phyloP scores from a whole-genome alignment of 345 rosid genomes.

The Dipteronia dyeriana region DNA sequence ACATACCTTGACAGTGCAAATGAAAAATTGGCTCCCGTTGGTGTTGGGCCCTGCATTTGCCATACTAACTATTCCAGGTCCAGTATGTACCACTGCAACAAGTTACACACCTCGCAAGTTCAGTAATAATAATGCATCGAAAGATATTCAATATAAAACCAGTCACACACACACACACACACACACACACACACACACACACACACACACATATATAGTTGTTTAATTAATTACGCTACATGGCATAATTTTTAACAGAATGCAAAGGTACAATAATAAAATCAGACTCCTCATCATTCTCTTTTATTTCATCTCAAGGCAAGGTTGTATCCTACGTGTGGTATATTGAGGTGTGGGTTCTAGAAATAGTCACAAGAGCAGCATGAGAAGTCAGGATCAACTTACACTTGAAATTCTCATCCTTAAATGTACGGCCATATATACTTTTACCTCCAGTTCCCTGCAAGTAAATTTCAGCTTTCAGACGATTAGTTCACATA shows the following conservation, averaged over 20 bases:
- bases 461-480: constrained; percentile 51
- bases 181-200: not conserved
- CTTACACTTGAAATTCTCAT: constrained; percentile 98
- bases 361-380: not conserved
- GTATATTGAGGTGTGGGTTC: not conserved
- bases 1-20: constrained; percentile 94
- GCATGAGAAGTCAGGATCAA: constrained; percentile 22
- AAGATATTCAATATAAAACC: not conserved
- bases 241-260: not conserved
- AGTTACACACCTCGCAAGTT: constrained; percentile 14
- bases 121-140: not conserved
- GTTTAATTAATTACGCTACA: not conserved
- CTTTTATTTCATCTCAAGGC: not conserved
- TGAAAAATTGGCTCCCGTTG: constrained; percentile 96
- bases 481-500: constrained; percentile 19
- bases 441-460: constrained; percentile 99
- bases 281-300: not conserved
- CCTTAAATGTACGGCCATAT: constrained; percentile 90
- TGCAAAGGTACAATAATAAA: not conserved
- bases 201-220: not conserved
- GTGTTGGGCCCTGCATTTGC: constrained; percentile 99
- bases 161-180: not conserved
- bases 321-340: not conserved
- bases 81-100: constrained; percentile 77
- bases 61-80: constrained; percentile 97